phyloP scores from a whole-genome alignment of 129 eudicot genomes.

The Lonicera japonica region DNA sequence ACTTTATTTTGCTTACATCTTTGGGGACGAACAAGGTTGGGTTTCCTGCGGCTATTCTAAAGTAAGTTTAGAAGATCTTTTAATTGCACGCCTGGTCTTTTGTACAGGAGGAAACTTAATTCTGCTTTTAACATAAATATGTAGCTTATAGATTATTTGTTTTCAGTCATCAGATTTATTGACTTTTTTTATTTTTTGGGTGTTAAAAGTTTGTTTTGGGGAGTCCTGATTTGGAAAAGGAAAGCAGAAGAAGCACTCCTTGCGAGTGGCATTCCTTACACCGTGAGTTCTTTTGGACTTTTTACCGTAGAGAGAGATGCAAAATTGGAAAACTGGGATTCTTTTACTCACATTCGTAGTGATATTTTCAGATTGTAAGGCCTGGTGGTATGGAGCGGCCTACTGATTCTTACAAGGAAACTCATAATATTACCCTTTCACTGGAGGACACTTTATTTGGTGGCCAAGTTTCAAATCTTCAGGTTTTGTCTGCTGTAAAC shows the following conservation, averaged over 20 bases:
- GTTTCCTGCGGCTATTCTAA: conserved; percentile 90
- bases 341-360: not conserved
- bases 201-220: conserved; percentile 80
- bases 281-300: conserved; percentile 52
- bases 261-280: conserved; percentile 94
- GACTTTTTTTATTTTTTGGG: conserved; percentile 12
- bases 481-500: conserved; percentile 46
- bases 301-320: conserved; percentile 3
- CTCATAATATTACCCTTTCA: conserved; percentile 77
- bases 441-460: conserved; percentile 85
- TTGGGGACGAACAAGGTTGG: conserved; percentile 96
- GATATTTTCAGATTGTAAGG: conserved; percentile 72
- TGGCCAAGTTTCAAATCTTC: conserved; percentile 90
- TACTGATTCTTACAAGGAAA: conserved; percentile 89
- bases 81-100: not conserved
- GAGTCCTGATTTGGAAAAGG: conserved; percentile 91
- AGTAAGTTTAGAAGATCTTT: conserved; percentile 42
- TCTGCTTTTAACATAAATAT: conserved; percentile 6
- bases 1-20: conserved; percentile 81
- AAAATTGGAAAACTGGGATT: conserved; percentile 3
- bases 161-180: conserved; percentile 9
- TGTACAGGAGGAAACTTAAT: not conserved
- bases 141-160: conserved; percentile 6
- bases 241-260: conserved; percentile 95
- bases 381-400: conserved; percentile 99